Evolutionary conservation across 148 eudicot genomes (phyloP).

Genomic region (Gaultheria prostrata): DNA sequence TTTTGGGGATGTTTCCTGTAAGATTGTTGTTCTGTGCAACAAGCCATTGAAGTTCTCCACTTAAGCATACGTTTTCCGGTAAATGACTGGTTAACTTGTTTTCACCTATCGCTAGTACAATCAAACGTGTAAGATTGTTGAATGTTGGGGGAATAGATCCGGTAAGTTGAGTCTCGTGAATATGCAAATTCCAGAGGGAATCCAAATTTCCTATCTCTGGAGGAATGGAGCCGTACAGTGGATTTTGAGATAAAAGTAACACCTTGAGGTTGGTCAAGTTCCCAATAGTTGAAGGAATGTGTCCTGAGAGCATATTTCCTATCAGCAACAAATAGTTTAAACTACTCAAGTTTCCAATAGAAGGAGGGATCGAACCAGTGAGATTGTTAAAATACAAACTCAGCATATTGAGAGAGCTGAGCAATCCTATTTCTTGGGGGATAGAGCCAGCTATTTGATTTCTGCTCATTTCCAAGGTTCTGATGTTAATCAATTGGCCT

Average conservation of each 20-base stretch:
- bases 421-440: constrained; percentile 37
- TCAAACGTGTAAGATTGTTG: constrained; percentile 33
- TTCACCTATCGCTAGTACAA: not conserved
- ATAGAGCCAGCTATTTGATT: constrained; percentile 37
- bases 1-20: constrained; percentile 35
- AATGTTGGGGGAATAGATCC: constrained; percentile 40
- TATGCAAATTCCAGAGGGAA: constrained; percentile 17
- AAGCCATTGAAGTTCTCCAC: not conserved
- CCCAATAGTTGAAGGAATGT: not conserved
- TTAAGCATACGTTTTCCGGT: not conserved
- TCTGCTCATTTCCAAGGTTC: constrained; percentile 23
- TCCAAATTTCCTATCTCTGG: constrained; percentile 19
- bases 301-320: not conserved
- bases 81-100: not conserved
- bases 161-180: constrained; percentile 23
- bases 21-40: constrained; percentile 17
- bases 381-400: not conserved
- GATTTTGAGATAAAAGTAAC: not conserved
- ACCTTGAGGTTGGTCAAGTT: not conserved
- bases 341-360: not conserved
- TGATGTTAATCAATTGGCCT: not conserved
- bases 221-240: constrained; percentile 15
- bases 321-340: not conserved
- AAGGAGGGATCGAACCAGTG: not conserved
- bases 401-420: not conserved